Base-by-base conservation (phyloP, 2,329 filamentous ascomycete species). In the Neurospora sp. region DNA sequence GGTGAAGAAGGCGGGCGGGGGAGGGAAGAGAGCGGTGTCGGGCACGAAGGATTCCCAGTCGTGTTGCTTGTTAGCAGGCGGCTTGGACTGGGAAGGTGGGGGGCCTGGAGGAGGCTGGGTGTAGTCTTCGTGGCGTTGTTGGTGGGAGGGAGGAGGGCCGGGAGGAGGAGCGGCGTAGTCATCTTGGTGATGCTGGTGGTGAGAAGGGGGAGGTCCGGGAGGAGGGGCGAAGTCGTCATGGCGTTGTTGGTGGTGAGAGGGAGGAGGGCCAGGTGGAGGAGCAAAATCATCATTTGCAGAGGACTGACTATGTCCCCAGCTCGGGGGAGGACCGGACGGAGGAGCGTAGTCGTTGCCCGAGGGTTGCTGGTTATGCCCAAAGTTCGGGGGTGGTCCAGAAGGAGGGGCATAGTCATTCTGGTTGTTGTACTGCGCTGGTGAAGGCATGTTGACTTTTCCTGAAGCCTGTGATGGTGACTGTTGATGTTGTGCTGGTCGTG, bases 31-130 rank as follows among this genome's bases (percentile, higher is more conserved):
- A 0, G 90, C 83, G 1, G 88, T 92, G 78, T 93, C 91, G 0
- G 91, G 90, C 1, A 93, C 89, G 3, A 89, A 86, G 6, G 85
- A 77, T 73, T 89, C 84, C 91, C 91, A 93, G 79, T 91, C 88
- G 77, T 93, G 90, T 74, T 88, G 78, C 52, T 62, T 62, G 46
- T 46, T 11, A 10, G 41, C n/a, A 10, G 46, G 11, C 5, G 73
- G 71, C 66, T 76, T 74, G 41, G 68, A 39, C 15, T 76, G 71
- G 1, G 79, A 76, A 3, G 81, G 79, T 0, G 78, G 82, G 11
- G 77, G 80, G 17, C 78, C 79, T 4, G 76, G 71, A 0, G 78
- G 77, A 1, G 78, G 75, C 0, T 75, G 75, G 23, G 71, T 72
- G 67, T 77, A 78, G 79, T 73, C 68, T 12, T 70, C 33, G 17